phyloP scores from a whole-genome alignment of 2,329 filamentous ascomycete species.

The Colletotrichum sp. region DNA sequence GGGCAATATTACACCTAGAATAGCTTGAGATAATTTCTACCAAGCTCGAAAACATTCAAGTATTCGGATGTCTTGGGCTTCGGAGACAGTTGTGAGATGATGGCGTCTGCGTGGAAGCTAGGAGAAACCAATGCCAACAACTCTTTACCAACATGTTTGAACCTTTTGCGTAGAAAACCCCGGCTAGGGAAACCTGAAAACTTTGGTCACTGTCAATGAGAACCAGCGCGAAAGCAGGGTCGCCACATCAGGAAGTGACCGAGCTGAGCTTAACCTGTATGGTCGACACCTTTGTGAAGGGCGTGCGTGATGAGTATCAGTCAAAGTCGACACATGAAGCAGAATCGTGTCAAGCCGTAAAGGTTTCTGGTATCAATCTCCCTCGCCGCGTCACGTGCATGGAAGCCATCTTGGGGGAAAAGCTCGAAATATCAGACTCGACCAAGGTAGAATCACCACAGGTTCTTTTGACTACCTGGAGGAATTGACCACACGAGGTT shows the following conservation, averaged over 20 bases:
- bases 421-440: too few relatives aligned
- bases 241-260: background rate
- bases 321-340: background rate
- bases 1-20: too few relatives aligned
- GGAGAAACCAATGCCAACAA: background rate
- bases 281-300: background rate
- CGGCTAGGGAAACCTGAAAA: background rate
- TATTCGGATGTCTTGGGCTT: too few relatives aligned
- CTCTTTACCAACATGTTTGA: background rate
- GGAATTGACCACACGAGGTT: background rate
- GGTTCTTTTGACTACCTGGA: background rate
- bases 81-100: too few relatives aligned
- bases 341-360: rapidly evolving
- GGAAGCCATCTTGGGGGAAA: background rate
- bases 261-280: background rate
- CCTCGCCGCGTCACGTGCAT: rapidly evolving
- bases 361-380: background rate
- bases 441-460: background rate
- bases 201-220: background rate
- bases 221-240: background rate
- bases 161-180: rapidly evolving
- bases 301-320: background rate
- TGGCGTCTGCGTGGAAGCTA: background rate
- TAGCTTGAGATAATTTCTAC: too few relatives aligned
- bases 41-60: too few relatives aligned